A percentile compares a stretch with the other conserved stretches of the same genome.
Conservation (phyloP, 176 grass and related monocot species). For the Oropetium thomaeum region DNA sequence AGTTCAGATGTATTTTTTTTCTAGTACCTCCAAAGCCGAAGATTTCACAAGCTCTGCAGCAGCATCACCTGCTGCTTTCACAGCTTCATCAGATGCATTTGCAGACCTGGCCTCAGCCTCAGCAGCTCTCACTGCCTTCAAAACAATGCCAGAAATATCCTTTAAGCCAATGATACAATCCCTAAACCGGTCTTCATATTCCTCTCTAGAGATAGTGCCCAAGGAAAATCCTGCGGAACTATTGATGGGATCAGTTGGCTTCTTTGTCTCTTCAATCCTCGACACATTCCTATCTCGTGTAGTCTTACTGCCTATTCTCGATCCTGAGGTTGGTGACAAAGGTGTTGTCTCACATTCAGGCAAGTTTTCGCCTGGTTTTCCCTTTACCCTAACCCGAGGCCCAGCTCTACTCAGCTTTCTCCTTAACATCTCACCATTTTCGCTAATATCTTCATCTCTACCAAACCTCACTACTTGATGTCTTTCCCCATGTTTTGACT, state of each 20-base stretch:
- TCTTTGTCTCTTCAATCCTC: conserved; percentile 52
- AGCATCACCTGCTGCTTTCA: conserved; percentile 96
- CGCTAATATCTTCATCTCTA: conserved; percentile 40
- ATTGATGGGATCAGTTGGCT: conserved; percentile 39
- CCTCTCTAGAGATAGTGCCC: conserved; percentile 40
- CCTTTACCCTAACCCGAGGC: conserved; percentile 58
- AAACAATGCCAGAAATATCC: conserved; percentile 92
- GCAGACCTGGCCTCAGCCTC: conserved; percentile 79
- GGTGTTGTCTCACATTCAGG: conserved; percentile 54
- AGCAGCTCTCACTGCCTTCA: conserved; percentile 85
- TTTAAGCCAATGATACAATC: conserved; percentile 92
- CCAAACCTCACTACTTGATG: conserved; percentile 9
- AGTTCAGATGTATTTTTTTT: background rate
- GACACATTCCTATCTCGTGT: conserved; percentile 39
- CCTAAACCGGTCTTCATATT: conserved; percentile 72
- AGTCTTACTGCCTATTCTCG: conserved; percentile 39
- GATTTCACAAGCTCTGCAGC: conserved; percentile 94
- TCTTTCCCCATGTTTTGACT: conserved; percentile 35
- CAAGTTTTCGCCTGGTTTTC: conserved; percentile 52
- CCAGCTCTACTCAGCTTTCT: conserved; percentile 38
- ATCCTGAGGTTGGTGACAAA: conserved; percentile 53
- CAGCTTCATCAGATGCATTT: conserved; percentile 77
- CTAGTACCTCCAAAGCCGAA: conserved; percentile 79
- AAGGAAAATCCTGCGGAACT: conserved; percentile 2
- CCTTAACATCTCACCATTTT: conserved; percentile 50